These are phyloP conservation scores for Chondrus crispus DNA, from an alignment of 23 red algal species.

Conservation along the genomic window DNA sequence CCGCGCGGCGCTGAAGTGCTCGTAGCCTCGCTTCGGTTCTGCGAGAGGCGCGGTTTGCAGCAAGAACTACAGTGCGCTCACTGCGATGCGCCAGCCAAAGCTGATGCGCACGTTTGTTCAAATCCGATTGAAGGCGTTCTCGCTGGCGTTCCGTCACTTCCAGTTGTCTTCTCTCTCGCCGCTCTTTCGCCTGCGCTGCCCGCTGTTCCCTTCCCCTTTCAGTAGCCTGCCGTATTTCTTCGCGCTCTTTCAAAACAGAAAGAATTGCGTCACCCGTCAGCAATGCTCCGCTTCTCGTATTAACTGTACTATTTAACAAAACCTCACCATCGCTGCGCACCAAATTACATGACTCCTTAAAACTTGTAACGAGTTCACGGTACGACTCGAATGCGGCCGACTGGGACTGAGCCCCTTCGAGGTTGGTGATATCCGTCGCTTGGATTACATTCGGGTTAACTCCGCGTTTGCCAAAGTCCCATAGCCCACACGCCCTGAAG, in stretches of 20 bases:
- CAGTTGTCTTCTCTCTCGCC: neutral
- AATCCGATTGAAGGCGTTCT: neutral
- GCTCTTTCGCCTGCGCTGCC: neutral
- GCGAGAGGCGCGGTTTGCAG: neutral
- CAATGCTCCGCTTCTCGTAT: neutral
- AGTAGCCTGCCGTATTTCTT: neutral
- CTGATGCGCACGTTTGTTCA: neutral
- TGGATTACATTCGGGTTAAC: neutral
- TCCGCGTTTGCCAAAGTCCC: neutral
- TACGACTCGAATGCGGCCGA: neutral
- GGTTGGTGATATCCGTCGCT: conserved; percentile 1
- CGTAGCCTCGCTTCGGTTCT: no score
- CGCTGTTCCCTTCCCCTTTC: neutral
- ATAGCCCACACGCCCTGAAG: neutral
- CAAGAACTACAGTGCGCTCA: neutral
- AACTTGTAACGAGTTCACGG: neutral
- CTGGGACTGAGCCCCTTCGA: neutral
- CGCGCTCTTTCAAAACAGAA: neutral
- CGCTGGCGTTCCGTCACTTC: neutral
- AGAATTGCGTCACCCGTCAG: neutral
- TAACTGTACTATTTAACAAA: neutral
- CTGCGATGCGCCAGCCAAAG: neutral
- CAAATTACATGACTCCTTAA: neutral
- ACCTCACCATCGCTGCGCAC: conserved; percentile 1
- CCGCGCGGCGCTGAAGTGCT: no score